Evolutionary conservation across 2,329 filamentous ascomycete species (phyloP), one percentile per base, ranked within the genome.

Genomic region (Calonectria naviculata): DNA sequence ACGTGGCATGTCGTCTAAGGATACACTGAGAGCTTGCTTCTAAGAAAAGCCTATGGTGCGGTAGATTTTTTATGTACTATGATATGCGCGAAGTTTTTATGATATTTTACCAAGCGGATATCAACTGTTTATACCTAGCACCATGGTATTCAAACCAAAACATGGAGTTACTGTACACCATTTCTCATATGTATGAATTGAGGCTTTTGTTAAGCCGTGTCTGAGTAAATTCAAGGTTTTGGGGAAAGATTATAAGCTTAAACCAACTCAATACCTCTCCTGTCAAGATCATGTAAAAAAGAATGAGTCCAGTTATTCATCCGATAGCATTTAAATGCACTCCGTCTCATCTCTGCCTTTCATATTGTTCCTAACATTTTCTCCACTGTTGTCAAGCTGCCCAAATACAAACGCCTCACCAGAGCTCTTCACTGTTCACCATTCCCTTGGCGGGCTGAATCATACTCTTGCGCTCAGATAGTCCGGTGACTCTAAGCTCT

Each of bases 1-100:
- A 74, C 68, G 12, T 78, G 76, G 75, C 65, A 73, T 46, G 68
- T 70, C 5, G 62, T 78, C 10, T 78, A 41, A 76, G 31, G 2
- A n/a, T 12, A 24, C 17, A 3, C 28, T 49, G 21, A 54, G 9
- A 60, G 17, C 26, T 24, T 9, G 7, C 36, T 28, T 47, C 6
- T n/a, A 26, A 44, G 47, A 26, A 31, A 46, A 47, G 17, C 21
- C 26, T 49, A 10, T 28, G 17, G 36, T 54, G 46, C 38, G n/a
- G 21, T 41, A 10, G 8, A 28, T 26, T 31, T 68, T 34, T 38
- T 28, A 61, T 65, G 44, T 62, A 70, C 56, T 36, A 66, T 54
- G 44, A 15, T 38, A 60, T 65, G 36, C 13, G 21, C 21, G 24
- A 28, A 62, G 34, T 65, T 44, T 52, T 58, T 26, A 70, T 46